phyloP scores from a whole-genome alignment of 352 stramenopile genomes.

The Pythium chondricola region DNA sequence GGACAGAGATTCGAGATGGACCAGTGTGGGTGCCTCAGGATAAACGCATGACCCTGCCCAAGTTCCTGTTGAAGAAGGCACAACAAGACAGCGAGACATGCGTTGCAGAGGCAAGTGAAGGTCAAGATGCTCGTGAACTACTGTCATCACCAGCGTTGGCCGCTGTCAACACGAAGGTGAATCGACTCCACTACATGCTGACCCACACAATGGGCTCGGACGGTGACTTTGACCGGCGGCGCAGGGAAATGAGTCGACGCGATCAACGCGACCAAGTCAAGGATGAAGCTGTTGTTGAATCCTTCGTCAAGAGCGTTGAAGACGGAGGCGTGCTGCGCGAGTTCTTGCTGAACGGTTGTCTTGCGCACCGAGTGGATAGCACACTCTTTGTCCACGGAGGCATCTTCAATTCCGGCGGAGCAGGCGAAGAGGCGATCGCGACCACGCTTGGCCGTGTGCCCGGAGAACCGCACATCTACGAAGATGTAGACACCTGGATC shows the following conservation, averaged over 20 bases:
- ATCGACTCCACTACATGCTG: constrained; percentile 88
- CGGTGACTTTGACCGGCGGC: constrained; percentile 86
- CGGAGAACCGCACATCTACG: constrained; percentile 24
- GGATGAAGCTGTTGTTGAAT: constrained; percentile 78
- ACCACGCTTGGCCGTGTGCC: constrained; percentile 73
- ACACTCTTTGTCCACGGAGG: constrained; percentile 93
- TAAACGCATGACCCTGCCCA: constrained; percentile 45
- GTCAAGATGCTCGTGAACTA: not conserved
- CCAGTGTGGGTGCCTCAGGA: constrained; percentile 56
- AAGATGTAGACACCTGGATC: constrained; percentile 41
- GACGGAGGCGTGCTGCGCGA: constrained; percentile 72
- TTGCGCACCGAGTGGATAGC: constrained; percentile 75
- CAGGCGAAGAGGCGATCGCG: constrained; percentile 23
- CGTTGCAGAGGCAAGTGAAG: not conserved
- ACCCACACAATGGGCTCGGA: constrained; percentile 88
- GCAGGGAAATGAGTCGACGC: constrained; percentile 80
- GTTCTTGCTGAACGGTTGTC: constrained; percentile 74
- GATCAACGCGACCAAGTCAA: too few relatives aligned
- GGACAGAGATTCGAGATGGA: constrained; percentile 71
- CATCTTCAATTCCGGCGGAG: constrained; percentile 42
- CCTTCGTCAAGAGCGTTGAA: constrained; percentile 68
- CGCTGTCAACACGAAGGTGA: constrained; percentile 65
- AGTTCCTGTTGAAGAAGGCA: constrained; percentile 34
- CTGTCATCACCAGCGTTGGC: constrained; percentile 11
- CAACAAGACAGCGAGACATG: not conserved